Percentiles rank a stretch among this genome's conserved stretches.
These are phyloP conservation scores for Ophiocordyceps unilateralis DNA, from an alignment of 2,329 filamentous ascomycete species.

Conservation along the genomic window DNA sequence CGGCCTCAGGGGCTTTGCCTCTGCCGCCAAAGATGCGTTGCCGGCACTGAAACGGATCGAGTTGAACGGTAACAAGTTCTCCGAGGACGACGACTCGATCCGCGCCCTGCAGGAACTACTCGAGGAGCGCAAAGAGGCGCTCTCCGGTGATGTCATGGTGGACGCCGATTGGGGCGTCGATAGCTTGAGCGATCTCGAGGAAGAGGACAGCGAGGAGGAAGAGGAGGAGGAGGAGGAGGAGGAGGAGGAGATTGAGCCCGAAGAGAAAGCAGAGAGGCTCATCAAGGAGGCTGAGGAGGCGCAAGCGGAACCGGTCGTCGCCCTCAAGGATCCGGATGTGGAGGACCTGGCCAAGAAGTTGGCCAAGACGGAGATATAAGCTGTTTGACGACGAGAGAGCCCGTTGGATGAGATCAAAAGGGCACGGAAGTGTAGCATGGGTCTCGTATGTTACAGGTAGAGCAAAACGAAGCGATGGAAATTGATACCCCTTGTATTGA, in stretches of 20 bases:
- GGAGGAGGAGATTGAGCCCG: conserved; percentile 41
- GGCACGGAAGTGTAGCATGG: neutral
- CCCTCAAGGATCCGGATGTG: conserved; percentile 58
- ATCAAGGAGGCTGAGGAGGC: conserved; percentile 53
- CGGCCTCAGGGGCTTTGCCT: conserved; percentile 53
- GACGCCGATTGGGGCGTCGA: conserved; percentile 79
- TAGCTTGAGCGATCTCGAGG: conserved; percentile 71
- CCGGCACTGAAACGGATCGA: conserved; percentile 73
- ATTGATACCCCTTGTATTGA: conserved; percentile 11
- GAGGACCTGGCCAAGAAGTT: conserved; percentile 64
- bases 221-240: conserved; percentile 24
- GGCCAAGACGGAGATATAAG: conserved; percentile 48
- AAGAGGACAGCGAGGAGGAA: conserved; percentile 47
- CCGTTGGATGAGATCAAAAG: conserved; percentile 1
- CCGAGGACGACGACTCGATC: conserved; percentile 65
- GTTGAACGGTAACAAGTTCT: conserved; percentile 90
- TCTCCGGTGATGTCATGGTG: conserved; percentile 45
- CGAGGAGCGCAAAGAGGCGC: conserved; percentile 59
- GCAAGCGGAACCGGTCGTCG: conserved; percentile 55
- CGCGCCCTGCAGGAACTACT: conserved; percentile 52
- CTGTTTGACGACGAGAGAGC: neutral
- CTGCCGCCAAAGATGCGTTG: conserved; percentile 49
- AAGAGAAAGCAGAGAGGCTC: conserved; percentile 52
- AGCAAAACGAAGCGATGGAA: conserved; percentile 9
- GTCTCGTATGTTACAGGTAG: no score